These are phyloP conservation scores for Sporothrix globosa DNA, from an alignment of 2,329 filamentous ascomycete species.

Conservation along the genomic window DNA sequence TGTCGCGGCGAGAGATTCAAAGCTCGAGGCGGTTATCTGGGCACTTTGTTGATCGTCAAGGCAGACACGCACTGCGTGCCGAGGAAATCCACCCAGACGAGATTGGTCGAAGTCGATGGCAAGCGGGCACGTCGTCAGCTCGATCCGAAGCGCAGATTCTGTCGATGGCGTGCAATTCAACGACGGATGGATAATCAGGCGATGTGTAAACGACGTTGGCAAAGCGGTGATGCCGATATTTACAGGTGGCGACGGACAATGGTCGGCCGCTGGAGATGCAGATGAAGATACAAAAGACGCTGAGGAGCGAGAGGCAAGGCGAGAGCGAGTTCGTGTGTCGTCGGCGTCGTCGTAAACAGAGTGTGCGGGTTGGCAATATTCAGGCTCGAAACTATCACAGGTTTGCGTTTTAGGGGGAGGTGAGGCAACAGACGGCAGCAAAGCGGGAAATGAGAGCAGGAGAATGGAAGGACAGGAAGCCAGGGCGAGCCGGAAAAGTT, in stretches of 20 bases:
- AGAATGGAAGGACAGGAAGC: not conserved
- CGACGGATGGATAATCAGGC: not conserved
- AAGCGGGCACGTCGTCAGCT: not conserved
- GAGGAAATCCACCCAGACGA: not conserved
- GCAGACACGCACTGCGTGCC: not conserved
- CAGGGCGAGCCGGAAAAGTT: conserved; percentile 30
- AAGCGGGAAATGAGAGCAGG: conserved; percentile 11
- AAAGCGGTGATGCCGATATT: conserved; percentile 2
- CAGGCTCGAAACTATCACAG: not conserved
- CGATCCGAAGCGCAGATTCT: not conserved
- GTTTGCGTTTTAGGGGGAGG: conserved; percentile 21
- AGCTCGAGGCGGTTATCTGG: not conserved
- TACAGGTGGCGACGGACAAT: not conserved
- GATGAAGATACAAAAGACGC: conserved; percentile 22
- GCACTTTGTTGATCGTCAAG: not conserved
- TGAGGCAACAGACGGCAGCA: conserved; percentile 9
- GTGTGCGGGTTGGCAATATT: conserved; percentile 8
- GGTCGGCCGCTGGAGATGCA: not conserved
- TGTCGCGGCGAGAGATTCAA: conserved; percentile 21
- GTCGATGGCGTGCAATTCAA: not conserved
- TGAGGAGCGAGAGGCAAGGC: not conserved
- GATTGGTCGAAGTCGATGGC: not conserved
- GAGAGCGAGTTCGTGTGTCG: conserved; percentile 9
- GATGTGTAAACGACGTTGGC: conserved; percentile 14
- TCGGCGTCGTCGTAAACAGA: conserved; percentile 12